phyloP scores from a whole-genome alignment of 2,329 filamentous ascomycete species.

The Fusarium floridanum region DNA sequence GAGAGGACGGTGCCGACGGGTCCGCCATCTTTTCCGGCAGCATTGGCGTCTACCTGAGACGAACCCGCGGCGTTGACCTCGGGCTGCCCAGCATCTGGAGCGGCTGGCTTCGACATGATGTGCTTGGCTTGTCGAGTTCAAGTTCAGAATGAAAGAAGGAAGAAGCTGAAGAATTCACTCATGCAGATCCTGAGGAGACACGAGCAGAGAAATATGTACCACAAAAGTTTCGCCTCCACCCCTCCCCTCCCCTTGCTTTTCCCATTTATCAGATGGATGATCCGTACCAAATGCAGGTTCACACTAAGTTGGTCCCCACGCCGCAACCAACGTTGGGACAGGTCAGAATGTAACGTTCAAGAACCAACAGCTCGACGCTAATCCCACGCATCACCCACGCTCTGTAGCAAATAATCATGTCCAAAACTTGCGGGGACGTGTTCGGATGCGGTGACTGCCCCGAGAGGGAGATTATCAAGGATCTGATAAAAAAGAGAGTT shows the following conservation, averaged over 20 bases:
- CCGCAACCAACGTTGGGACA: background rate
- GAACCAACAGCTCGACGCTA: background rate
- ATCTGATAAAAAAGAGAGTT: background rate
- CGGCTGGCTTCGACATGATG: background rate
- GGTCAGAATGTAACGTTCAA: background rate
- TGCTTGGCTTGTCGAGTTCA: background rate
- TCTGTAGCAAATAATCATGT: background rate
- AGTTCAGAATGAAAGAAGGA: background rate
- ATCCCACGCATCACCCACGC: background rate
- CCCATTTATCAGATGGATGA: background rate
- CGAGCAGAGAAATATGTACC: background rate
- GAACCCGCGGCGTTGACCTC: background rate
- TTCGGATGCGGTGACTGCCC: background rate
- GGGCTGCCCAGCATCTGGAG: background rate
- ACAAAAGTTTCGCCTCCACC: background rate
- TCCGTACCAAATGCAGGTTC: background rate
- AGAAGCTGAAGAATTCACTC: background rate
- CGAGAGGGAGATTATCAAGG: background rate
- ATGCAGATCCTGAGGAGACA: background rate
- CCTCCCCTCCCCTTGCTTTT: background rate
- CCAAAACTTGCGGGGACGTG: background rate
- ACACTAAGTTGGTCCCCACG: background rate
- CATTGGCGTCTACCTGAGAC: background rate
- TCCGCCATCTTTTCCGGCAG: background rate
- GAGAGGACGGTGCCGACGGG: background rate